These are phyloP conservation scores for Pestalotiopsis sp. DNA, from an alignment of 2,329 filamentous ascomycete genomes.

Conservation along the genomic window DNA sequence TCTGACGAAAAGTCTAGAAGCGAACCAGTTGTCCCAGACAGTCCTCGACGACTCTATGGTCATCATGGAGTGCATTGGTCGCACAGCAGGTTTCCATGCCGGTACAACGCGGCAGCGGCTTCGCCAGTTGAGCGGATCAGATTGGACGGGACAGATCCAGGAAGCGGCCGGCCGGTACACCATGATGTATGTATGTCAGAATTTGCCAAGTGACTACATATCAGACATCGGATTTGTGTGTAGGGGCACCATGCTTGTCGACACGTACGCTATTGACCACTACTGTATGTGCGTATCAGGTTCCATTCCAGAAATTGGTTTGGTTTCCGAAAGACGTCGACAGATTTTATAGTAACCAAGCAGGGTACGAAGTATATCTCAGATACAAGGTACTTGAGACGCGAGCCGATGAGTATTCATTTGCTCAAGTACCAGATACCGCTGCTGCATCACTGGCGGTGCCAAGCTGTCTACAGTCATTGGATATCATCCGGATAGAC, in stretches of 20 bases:
- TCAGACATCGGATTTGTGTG: not conserved
- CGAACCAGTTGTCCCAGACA: not conserved
- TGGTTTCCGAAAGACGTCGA: no score
- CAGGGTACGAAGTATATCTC: no score
- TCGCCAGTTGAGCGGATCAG: not conserved
- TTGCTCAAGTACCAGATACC: no score
- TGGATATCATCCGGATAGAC: no score
- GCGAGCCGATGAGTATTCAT: no score
- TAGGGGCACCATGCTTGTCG: not conserved
- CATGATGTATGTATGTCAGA: not conserved
- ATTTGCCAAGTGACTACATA: not conserved
- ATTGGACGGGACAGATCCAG: not conserved
- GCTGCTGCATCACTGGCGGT: no score
- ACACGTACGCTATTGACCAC: no score
- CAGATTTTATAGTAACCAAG: no score
- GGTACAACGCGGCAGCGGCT: not conserved
- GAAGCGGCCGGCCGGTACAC: not conserved
- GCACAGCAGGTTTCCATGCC: not conserved
- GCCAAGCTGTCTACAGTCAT: no score
- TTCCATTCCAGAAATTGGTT: no score
- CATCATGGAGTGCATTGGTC: not conserved
- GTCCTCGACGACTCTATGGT: not conserved
- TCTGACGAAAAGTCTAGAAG: not conserved
- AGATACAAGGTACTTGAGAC: no score
- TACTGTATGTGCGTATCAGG: no score